A percentile compares a stretch with the other conserved stretches of the same genome.
Evolutionary conservation across 306 rosid species (phyloP).

Genomic region (Vigna unguiculata): DNA sequence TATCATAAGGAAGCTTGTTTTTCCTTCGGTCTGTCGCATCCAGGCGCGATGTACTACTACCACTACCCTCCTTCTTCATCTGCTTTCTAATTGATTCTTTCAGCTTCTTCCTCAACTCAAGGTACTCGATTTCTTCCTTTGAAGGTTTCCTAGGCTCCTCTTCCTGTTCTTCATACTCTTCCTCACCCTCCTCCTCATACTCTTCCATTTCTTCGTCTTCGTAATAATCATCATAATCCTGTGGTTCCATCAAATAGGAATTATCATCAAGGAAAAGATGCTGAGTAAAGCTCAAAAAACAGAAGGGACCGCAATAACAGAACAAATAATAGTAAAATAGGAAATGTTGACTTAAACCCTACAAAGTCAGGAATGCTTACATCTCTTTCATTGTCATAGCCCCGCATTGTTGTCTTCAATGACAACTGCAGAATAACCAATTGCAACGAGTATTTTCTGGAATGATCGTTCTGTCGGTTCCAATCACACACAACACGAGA

Average conservation of each 20-base stretch:
- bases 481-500: slow-evolving; percentile 10
- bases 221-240: slow-evolving; percentile 50
- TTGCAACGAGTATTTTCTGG: slow-evolving; percentile 12
- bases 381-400: slow-evolving; percentile 50
- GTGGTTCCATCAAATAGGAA: slow-evolving; percentile 42
- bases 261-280: not conserved
- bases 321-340: not conserved
- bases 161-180: slow-evolving; percentile 51
- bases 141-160: slow-evolving; percentile 61
- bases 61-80: slow-evolving; percentile 60
- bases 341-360: slow-evolving; percentile 3
- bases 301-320: not conserved
- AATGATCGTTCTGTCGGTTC: slow-evolving; percentile 9
- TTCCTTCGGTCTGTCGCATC: slow-evolving; percentile 53
- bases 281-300: not conserved
- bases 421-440: slow-evolving; percentile 27
- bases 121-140: slow-evolving; percentile 71
- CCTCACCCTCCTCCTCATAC: slow-evolving; percentile 61
- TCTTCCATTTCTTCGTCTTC: slow-evolving; percentile 57
- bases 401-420: slow-evolving; percentile 56
- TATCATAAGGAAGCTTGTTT: slow-evolving; percentile 74
- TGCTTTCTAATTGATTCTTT: slow-evolving; percentile 70
- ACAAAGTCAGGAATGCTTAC: slow-evolving; percentile 47
- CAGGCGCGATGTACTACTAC: slow-evolving; percentile 42
- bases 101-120: slow-evolving; percentile 71